These are phyloP conservation scores for Epichloe gansuensis DNA, from an alignment of 2,329 filamentous ascomycete genomes.

Conservation along the genomic window DNA sequence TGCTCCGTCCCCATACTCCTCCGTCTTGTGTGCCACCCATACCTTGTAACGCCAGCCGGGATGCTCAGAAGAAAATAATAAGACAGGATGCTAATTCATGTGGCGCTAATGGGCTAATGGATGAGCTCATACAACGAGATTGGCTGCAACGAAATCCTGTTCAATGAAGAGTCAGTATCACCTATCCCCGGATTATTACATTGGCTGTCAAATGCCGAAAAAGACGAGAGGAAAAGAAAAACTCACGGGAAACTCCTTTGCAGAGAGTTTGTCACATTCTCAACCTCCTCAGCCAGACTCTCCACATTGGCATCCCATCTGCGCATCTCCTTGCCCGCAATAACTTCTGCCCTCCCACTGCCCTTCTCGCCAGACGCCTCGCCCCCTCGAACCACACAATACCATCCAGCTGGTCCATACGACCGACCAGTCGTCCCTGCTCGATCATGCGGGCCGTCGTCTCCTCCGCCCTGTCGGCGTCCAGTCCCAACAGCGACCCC, in stretches of 20 bases:
- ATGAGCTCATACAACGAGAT: slow-evolving; percentile 29
- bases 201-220: background rate
- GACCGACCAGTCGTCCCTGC: slow-evolving; percentile 74
- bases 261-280: slow-evolving; percentile 70
- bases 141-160: slow-evolving; percentile 44
- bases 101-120: slow-evolving; percentile 8
- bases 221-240: background rate
- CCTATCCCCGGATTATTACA: background rate
- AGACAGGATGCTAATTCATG: background rate
- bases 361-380: slow-evolving; percentile 59
- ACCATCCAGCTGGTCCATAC: slow-evolving; percentile 87
- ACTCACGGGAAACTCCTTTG: slow-evolving; percentile 63
- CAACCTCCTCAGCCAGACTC: slow-evolving; percentile 76
- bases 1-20: background rate
- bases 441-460: slow-evolving; percentile 95
- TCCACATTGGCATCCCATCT: slow-evolving; percentile 87
- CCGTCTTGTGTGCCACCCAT: background rate
- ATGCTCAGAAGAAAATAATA: background rate
- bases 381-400: slow-evolving; percentile 75
- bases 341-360: slow-evolving; percentile 50
- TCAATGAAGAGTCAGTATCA: background rate
- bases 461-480: slow-evolving; percentile 71
- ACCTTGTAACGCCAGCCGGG: background rate
- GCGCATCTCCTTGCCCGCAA: slow-evolving; percentile 59
- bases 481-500: slow-evolving; percentile 64